Evolutionary conservation across 2,329 filamentous ascomycete species (phyloP), one percentile per base, ranked within the genome.

Genomic region (Diaporthe citriasiana): DNA sequence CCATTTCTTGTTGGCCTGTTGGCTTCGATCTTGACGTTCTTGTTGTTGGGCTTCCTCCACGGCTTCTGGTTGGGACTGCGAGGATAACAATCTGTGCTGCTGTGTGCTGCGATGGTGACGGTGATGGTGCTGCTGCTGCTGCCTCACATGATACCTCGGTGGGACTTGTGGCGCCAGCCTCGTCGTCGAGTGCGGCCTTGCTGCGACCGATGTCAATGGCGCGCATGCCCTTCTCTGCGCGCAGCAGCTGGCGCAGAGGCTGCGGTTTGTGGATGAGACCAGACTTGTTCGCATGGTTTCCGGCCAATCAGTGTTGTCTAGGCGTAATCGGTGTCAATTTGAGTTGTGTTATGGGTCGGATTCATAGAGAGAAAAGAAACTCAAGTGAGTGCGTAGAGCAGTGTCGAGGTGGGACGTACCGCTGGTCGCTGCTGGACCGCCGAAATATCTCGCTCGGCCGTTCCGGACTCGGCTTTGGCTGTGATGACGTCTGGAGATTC

Each of bases 61-160:
- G 33, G 53, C 27, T 25, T 60, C n/a, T 51, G 45, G 33, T 19
- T 71, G 56, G 33, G 69, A 42, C 6, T 51, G 53, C 33, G 55
- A 27, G 42, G 74, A 76, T 22, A 69, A 42, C 70, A 70, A 76
- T 35, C 68, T 71, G 25, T 59, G 35, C 27, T 59, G 35, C 27
- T 63, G 45, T 51, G 45, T 15, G 45, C 30, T 33, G 22, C n/a
- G n/a, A n/a, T n/a, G n/a, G n/a, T n/a, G n/a, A n/a, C n/a, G n/a
- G n/a, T n/a, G n/a, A n/a, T 3, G 13, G 9, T 19, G n/a, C 4
- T 53, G 33, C 4, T 19, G 40, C 4, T 10, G 25, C 40, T 47
- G 30, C 33, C 13, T 22, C n/a, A 13, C 17, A 9, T 19, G 47
- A n/a, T 38, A 13, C 7, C 40, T 5, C 2, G 19, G 9, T 27